phyloP scores from a whole-genome alignment of 2,329 filamentous ascomycete species.

The Pseudopithomyces chartarum region DNA sequence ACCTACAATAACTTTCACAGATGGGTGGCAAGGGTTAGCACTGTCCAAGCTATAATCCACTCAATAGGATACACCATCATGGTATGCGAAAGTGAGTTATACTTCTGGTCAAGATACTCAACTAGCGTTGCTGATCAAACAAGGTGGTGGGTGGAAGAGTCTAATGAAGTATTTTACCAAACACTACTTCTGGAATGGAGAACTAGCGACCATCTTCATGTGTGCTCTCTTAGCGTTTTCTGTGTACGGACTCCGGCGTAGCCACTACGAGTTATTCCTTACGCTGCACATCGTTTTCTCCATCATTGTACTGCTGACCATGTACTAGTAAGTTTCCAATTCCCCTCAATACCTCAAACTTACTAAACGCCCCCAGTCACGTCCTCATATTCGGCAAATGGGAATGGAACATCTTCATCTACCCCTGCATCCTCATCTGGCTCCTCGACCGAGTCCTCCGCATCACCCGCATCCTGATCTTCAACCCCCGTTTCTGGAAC shows the following conservation, averaged over 20 bases:
- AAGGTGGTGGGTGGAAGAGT: constrained; percentile 45
- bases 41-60: constrained; percentile 66
- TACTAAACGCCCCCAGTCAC: constrained; percentile 41
- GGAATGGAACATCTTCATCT: constrained; percentile 57
- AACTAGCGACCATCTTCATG: constrained; percentile 52
- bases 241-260: constrained; percentile 57
- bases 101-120: too few relatives aligned
- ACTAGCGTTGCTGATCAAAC: not conserved
- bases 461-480: constrained; percentile 50
- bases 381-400: constrained; percentile 57
- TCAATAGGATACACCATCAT: constrained; percentile 63
- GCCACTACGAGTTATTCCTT: constrained; percentile 54
- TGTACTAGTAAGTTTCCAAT: constrained; percentile 55
- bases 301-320: constrained; percentile 52
- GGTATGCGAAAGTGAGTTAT: constrained; percentile 37
- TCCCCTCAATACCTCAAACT: constrained; percentile 16
- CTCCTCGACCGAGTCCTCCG: constrained; percentile 55
- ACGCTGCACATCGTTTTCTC: constrained; percentile 49
- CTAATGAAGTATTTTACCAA: constrained; percentile 44
- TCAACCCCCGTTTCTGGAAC: constrained; percentile 45
- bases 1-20: constrained; percentile 72
- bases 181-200: constrained; percentile 58
- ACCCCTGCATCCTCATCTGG: constrained; percentile 58
- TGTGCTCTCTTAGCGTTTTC: constrained; percentile 54
- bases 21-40: constrained; percentile 67